phyloP scores from a whole-genome alignment of 768 basidiomycete genomes.

The Russula brevipes region DNA sequence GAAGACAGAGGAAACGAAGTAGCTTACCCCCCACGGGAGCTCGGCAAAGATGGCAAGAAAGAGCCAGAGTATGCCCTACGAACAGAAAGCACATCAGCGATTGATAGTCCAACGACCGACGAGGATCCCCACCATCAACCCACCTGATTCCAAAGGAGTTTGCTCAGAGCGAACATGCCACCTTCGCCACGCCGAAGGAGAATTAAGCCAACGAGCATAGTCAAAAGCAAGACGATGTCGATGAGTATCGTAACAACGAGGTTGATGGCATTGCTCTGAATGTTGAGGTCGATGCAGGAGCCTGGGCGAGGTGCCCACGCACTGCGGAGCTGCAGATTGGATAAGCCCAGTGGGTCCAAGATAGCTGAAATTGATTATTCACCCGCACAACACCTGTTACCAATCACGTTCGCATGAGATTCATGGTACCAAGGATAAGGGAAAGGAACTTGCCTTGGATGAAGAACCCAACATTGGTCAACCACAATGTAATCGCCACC shows the following conservation, averaged over 20 bases:
- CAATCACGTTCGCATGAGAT: no score
- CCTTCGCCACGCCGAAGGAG: neutral
- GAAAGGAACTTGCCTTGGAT: neutral
- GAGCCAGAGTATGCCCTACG: neutral
- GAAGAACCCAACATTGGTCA: neutral
- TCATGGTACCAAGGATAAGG: neutral
- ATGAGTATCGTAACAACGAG: neutral
- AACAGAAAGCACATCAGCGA: neutral
- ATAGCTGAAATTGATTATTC: neutral
- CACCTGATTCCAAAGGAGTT: slow-evolving; percentile 2
- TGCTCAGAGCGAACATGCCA: neutral
- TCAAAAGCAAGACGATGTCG: neutral
- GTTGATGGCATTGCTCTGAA: no score
- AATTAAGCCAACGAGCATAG: slow-evolving; percentile 1
- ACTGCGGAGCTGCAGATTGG: neutral
- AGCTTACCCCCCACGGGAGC: neutral
- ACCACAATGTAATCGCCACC: neutral
- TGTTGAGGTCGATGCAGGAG: neutral
- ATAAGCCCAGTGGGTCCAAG: neutral
- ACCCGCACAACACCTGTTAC: neutral
- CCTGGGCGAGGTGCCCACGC: neutral
- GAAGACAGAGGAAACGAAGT: neutral
- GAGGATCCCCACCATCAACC: neutral
- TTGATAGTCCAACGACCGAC: neutral
- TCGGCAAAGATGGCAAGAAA: neutral